These are phyloP conservation scores for Ascochyta clinopodiicola DNA, from an alignment of 2,329 filamentous ascomycete genomes.

Conservation along the genomic window DNA sequence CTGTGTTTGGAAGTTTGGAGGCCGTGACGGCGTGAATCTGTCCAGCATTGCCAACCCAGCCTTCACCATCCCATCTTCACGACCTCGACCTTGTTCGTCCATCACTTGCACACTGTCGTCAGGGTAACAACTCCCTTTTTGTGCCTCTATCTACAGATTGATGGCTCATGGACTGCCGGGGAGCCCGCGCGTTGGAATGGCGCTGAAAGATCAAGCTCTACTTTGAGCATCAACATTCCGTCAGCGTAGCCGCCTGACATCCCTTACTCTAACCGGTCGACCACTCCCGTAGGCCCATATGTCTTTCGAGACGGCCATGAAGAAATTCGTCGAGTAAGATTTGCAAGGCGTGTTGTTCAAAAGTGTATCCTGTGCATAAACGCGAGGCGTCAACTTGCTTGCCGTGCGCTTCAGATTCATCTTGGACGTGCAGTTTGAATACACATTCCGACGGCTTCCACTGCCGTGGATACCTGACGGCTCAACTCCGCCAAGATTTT, in stretches of 20 bases:
- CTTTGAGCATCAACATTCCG: conserved; percentile 11
- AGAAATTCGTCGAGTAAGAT: not conserved
- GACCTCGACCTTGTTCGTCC: not conserved
- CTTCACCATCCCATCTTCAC: not conserved
- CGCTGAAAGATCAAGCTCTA: conserved; percentile 8
- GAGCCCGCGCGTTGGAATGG: conserved; percentile 16
- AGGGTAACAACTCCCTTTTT: conserved; percentile 7
- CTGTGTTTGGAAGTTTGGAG: not conserved
- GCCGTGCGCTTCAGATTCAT: not conserved
- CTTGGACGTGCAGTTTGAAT: not conserved
- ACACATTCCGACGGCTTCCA: conserved; percentile 10
- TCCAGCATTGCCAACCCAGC: not conserved
- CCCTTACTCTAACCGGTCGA: conserved; percentile 8
- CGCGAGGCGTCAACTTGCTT: not conserved
- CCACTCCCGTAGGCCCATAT: not conserved
- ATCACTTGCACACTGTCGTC: conserved; percentile 3
- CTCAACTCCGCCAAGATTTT: conserved; percentile 21
- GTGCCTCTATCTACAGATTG: conserved; percentile 2
- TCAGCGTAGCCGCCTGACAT: conserved; percentile 8
- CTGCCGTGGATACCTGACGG: conserved; percentile 7
- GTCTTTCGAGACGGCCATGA: not conserved
- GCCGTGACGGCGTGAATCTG: not conserved
- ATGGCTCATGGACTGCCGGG: conserved; percentile 7
- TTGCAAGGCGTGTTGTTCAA: not conserved
- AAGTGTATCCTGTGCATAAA: not conserved